Evolutionary conservation across 345 rosid genomes (phyloP).

Genomic region (Eucalyptus regnans): DNA sequence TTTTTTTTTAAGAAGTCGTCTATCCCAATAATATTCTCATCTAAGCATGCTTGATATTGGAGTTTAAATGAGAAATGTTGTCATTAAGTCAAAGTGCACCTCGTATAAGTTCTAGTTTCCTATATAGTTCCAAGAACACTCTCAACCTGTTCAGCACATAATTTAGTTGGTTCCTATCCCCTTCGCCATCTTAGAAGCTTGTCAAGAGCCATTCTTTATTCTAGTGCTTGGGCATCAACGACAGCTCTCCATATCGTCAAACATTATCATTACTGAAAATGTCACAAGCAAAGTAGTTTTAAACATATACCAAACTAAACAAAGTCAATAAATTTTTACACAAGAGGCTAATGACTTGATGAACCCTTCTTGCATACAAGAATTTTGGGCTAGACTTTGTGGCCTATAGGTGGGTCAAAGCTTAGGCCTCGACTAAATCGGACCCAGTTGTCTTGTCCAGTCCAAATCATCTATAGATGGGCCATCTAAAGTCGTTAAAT

Average conservation of each 20-base stretch:
- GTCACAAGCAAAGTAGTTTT: neutral
- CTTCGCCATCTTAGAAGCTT: fast-evolving
- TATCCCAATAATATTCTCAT: fast-evolving
- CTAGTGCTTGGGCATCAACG: fast-evolving
- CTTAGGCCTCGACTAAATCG: neutral
- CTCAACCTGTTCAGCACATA: fast-evolving
- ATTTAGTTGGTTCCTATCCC: fast-evolving
- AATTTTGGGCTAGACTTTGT: neutral
- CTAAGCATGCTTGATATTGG: neutral
- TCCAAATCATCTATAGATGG: neutral
- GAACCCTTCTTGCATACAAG: neutral
- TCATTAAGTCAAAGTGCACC: neutral
- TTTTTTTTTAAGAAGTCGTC: fast-evolving
- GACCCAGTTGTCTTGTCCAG: neutral
- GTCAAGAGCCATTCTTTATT: neutral
- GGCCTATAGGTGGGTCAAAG: neutral
- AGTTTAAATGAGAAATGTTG: neutral
- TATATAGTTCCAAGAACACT: neutral
- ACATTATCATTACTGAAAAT: neutral
- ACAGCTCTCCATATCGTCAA: fast-evolving
- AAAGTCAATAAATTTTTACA: neutral
- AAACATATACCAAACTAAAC: neutral
- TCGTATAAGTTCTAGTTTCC: neutral
- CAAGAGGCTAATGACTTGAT: neutral
- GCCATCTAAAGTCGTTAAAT: neutral